Conservation (phyloP, 2,329 filamentous ascomycete genomes). For the Sporothrix luriei region DNA sequence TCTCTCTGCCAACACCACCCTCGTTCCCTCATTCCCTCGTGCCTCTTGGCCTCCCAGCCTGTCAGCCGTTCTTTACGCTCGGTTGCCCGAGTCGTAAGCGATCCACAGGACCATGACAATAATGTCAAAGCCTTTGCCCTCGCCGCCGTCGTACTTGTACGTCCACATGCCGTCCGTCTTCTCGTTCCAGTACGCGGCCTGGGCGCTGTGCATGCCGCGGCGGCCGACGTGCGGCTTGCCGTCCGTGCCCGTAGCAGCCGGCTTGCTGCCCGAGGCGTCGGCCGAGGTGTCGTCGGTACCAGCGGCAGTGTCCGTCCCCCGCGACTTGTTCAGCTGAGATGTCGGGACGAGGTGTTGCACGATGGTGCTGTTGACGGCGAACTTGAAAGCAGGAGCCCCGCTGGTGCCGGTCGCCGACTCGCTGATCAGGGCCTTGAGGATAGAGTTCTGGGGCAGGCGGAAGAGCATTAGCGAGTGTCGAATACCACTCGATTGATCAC, state of each 20-base stretch:
- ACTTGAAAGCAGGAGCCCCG: constrained; percentile 72
- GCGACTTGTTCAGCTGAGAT: constrained; percentile 63
- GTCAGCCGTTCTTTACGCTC: background rate
- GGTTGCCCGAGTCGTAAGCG: constrained; percentile 49
- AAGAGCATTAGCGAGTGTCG: background rate
- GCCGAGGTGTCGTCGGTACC: constrained; percentile 54
- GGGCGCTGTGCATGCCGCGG: constrained; percentile 86
- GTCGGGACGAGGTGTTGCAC: constrained; percentile 85
- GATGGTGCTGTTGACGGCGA: constrained; percentile 96
- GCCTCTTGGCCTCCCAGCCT: background rate
- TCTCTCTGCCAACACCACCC: no score
- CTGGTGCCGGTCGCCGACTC: constrained; percentile 63
- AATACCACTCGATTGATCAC: background rate
- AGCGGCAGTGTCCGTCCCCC: constrained; percentile 51
- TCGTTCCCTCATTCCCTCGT: background rate
- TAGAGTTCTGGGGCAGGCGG: constrained; percentile 61
- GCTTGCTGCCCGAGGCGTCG: constrained; percentile 55
- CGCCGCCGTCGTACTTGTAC: constrained; percentile 76
- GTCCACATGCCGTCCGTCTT: constrained; percentile 89
- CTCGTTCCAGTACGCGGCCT: constrained; percentile 86
- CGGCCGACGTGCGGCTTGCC: constrained; percentile 75
- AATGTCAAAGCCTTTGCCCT: constrained; percentile 68
- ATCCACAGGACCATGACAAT: constrained; percentile 80
- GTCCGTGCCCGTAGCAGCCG: constrained; percentile 58
- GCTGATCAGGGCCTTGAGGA: constrained; percentile 75